Base-by-base conservation (phyloP, 306 rosid species). In the Senna tora region DNA sequence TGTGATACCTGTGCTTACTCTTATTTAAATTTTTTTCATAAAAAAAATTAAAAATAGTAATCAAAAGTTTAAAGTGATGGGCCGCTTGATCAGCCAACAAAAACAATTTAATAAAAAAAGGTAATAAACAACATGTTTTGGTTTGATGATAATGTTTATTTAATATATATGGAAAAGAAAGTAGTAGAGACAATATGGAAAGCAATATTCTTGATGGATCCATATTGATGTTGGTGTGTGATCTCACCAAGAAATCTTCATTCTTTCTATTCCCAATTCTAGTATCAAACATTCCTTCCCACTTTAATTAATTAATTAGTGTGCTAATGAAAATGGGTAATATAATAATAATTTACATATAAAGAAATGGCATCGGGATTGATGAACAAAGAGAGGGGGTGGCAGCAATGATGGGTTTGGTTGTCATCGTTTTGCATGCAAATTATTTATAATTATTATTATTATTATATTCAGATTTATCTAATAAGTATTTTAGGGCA, bases 371-470 rank as follows among this genome's bases (percentile, higher is more conserved):
- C 30, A 25, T 25, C 50, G 95, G 95, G 95, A 91, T 91, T 82
- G 76, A 87, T 47, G 87, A 78, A 78, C 65, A 83, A 91, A 80
- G 78, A 80, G 67, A 74, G 86, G 60, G 82, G 63, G 87, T 87
- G 88, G 82, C 78, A 82, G 86, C 78, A 88, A 91, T 88, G 90
- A 91, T 87, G 86, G 79, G 67, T 77, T 80, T 14, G 79, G 77
- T 55, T 79, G 82, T 86, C 89, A 83, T 90, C 71, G 85, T 87
- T 73, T 85, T 87, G 87, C 89, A 85, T 87, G 84, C 87, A 83
- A n/a, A n/a, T n/a, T n/a, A n/a, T n/a, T n/a, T n/a, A n/a, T n/a
- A n/a, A n/a, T n/a, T n/a, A n/a, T n/a, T n/a, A n/a, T n/a, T n/a
- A n/a, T n/a, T n/a, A n/a, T n/a, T n/a, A n/a, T n/a, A n/a, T n/a